Evolutionary conservation across 2,329 filamentous ascomycete genomes (phyloP), one percentile per base, ranked within the genome.

Genomic region (Paecilomyces sp.): DNA sequence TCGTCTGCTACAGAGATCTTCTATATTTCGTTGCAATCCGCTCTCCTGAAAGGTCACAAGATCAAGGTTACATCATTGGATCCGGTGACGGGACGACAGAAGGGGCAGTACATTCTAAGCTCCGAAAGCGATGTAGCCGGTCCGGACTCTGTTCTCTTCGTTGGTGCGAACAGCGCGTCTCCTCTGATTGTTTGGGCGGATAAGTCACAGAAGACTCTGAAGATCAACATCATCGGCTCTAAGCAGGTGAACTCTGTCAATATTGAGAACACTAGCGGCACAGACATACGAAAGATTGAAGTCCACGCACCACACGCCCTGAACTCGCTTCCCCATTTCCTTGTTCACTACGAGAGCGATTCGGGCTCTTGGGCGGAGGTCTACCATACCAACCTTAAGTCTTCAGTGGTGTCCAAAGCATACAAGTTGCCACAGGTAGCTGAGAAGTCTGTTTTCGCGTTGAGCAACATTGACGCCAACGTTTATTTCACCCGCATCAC

Each of bases 401-500:
- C 81, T 61, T 84, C 82, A 58, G 83, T 82, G 18, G 82, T 93
- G 30, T 83, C 81, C n/a, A 91, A 90, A 72, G 88, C 88, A 0
- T 96, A 96, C 72, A 85, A 88, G 30, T 80, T 97, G 12, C 90
- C 92, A 0, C 85, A 85, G 57, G 74, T 92, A 22, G 75, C 83
- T 25, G 90, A 89, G 0, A 80, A 79, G 50, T 92, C 91, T 25
- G 85, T 88, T 0, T 91, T 97, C 70, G 89, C 92, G 0, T 88
- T 86, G 0, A 94, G 88, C 75, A 90, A 87, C 1, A 83, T 85
- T 50, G 89, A 88, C 61, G 86, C 89, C 22, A 92, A 94, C 67
- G 88, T 96, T 7, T 97, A 91, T 77, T 96, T 97, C 72, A 92
- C 90, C 1, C 86, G 92, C 61, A 81, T 94, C 62, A 92, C 90